phyloP scores from a whole-genome alignment of 139 green algal species.

The Spirogloea muscicola region DNA sequence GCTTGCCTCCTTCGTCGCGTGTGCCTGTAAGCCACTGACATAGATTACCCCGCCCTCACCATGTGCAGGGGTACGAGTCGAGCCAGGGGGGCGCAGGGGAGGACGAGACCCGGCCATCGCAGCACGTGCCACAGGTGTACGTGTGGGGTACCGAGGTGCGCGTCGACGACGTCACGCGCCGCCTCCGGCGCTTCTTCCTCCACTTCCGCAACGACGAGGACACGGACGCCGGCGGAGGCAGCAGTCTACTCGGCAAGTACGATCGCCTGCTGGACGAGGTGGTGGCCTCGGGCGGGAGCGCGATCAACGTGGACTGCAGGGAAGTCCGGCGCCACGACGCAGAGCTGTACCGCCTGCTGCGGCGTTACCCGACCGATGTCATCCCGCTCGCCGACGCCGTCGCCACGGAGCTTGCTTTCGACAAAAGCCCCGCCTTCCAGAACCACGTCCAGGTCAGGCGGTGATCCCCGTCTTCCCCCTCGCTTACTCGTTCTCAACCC shows the following conservation, averaged over 20 bases:
- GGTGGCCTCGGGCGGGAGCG: constrained; percentile 6
- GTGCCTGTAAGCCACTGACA: no score
- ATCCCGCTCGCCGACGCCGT: constrained; percentile 54
- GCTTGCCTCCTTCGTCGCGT: no score
- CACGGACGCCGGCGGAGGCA: no score
- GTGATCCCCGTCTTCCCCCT: background rate
- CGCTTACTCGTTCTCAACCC: background rate
- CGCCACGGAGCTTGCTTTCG: constrained; percentile 1
- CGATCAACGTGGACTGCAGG: constrained; percentile 78
- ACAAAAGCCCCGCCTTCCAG: background rate
- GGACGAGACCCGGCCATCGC: no score
- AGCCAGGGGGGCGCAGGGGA: no score
- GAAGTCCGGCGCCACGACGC: constrained; percentile 68
- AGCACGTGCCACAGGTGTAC: constrained; percentile 51
- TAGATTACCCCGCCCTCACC: no score
- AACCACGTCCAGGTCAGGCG: constrained; percentile 24
- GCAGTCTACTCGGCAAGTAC: no score
- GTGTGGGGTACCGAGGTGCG: constrained; percentile 87
- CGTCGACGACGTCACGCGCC: constrained; percentile 42
- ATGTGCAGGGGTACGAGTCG: no score
- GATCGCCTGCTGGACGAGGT: constrained; percentile 59
- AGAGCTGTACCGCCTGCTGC: constrained; percentile 73
- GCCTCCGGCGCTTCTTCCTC: constrained; percentile 69
- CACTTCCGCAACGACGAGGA: constrained; percentile 48
- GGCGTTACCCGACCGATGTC: constrained; percentile 71